Evolutionary conservation across 2,329 filamentous ascomycete genomes (phyloP).

Genomic region (Emergomyces orientalis): DNA sequence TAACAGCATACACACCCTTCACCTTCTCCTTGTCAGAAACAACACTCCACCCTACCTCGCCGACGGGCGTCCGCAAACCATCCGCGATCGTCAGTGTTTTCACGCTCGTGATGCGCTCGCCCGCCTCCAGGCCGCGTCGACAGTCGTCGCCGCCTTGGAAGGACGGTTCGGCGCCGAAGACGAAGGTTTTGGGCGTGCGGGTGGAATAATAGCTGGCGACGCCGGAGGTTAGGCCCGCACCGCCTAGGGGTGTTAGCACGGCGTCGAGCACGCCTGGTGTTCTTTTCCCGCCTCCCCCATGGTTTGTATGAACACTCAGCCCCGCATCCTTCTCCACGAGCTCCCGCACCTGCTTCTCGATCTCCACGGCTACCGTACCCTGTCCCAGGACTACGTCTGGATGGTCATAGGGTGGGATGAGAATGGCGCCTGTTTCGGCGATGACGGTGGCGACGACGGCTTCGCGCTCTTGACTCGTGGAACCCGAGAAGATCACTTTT

Average conservation of each 20-base stretch:
- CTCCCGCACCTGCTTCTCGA: conserved; percentile 61
- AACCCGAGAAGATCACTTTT: conserved; percentile 69
- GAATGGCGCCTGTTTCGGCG: conserved; percentile 59
- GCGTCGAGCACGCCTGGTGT: conserved; percentile 45
- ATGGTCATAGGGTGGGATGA: conserved; percentile 89
- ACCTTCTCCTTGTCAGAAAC: conserved; percentile 66
- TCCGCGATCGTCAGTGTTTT: conserved; percentile 77
- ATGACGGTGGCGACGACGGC: conserved; percentile 62
- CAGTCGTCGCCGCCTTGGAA: conserved; percentile 80
- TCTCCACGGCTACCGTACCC: conserved; percentile 78
- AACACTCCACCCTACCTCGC: conserved; percentile 63
- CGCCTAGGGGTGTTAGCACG: conserved; percentile 75
- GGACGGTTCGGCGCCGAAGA: conserved; percentile 80
- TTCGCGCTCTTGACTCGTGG: conserved; percentile 71
- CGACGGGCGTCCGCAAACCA: conserved; percentile 75
- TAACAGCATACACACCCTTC: conserved; percentile 60
- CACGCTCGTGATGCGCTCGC: conserved; percentile 57
- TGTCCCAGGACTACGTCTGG: conserved; percentile 86
- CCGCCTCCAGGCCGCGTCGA: conserved; percentile 56
- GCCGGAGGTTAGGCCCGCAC: conserved; percentile 79
- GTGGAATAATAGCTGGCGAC: conserved; percentile 63
- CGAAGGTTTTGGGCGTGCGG: conserved; percentile 52
- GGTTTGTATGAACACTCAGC: conserved; percentile 18
- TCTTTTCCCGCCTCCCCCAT: conserved; percentile 7
- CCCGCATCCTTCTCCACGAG: conserved; percentile 36